phyloP scores from a whole-genome alignment of 2,329 filamentous ascomycete species.

The Ophiostoma sp. region DNA sequence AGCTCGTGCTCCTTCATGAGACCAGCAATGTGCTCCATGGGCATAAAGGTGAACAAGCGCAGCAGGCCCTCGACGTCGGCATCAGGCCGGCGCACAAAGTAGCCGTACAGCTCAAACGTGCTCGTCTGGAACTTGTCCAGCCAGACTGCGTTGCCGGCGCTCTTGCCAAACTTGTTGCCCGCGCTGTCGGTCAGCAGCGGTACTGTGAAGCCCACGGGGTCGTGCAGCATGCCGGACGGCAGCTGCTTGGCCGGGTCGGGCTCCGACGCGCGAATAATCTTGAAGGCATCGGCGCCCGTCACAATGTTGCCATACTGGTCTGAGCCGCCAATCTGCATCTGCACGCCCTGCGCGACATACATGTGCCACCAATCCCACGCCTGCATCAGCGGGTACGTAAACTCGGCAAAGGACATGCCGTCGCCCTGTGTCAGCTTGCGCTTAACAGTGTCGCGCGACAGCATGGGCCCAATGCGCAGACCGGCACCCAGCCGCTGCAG shows the following conservation, averaged over 20 bases:
- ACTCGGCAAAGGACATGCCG: constrained; percentile 93
- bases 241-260: constrained; percentile 46
- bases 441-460: constrained; percentile 75
- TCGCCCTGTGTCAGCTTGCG: constrained; percentile 80
- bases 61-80: constrained; percentile 78
- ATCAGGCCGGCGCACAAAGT: constrained; percentile 82
- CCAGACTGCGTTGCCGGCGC: constrained; percentile 91
- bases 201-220: constrained; percentile 83
- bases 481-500: constrained; percentile 70
- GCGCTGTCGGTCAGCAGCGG: constrained; percentile 83
- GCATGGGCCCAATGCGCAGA: constrained; percentile 80
- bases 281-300: constrained; percentile 82
- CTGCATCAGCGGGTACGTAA: constrained; percentile 89
- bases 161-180: constrained; percentile 93
- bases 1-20: constrained; percentile 67
- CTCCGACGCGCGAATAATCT: constrained; percentile 64
- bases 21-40: constrained; percentile 64
- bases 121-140: constrained; percentile 79
- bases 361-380: constrained; percentile 96
- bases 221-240: constrained; percentile 47
- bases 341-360: constrained; percentile 64
- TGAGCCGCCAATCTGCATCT: constrained; percentile 90
- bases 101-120: constrained; percentile 84
- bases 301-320: constrained; percentile 98
- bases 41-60: constrained; percentile 87